Percentiles rank a stretch among this genome's conserved stretches.
These are phyloP conservation scores for Hypoxylon trugodes DNA, from an alignment of 495 filamentous ascomycete species.

Conservation along the genomic window DNA sequence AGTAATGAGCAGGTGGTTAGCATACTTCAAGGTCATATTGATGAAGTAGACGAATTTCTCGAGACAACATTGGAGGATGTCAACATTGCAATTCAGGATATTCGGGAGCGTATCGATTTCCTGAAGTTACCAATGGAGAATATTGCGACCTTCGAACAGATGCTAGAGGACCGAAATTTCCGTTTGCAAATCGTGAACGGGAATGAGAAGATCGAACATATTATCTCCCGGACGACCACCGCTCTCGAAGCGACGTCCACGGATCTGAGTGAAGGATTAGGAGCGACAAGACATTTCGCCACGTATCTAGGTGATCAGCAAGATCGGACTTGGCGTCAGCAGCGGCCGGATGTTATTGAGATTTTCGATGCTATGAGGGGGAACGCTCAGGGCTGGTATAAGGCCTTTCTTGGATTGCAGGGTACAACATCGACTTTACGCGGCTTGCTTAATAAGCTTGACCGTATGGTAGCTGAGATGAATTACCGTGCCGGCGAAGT, in stretches of 20 bases:
- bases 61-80: conserved; percentile 88
- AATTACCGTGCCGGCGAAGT: conserved; percentile 77
- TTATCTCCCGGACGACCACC: conserved; percentile 76
- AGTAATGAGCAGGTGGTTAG: conserved; percentile 85
- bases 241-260: conserved; percentile 77
- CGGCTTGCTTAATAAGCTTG: conserved; percentile 68
- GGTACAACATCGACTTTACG: conserved; percentile 68
- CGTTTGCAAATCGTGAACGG: conserved; percentile 81
- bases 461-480: conserved; percentile 76
- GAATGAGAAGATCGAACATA: conserved; percentile 91
- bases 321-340: conserved; percentile 63
- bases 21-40: conserved; percentile 90
- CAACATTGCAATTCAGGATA: conserved; percentile 77
- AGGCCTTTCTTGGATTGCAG: conserved; percentile 74
- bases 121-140: conserved; percentile 87
- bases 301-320: conserved; percentile 74
- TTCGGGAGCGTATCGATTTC: conserved; percentile 75
- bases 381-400: conserved; percentile 87
- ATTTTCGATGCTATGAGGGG: conserved; percentile 84
- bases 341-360: conserved; percentile 61
- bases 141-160: conserved; percentile 82
- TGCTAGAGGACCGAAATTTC: conserved; percentile 86
- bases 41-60: conserved; percentile 91
- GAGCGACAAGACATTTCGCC: conserved; percentile 77
- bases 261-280: conserved; percentile 80